These are phyloP conservation scores for Trichoderma endophyticum DNA, from an alignment of 2,329 filamentous ascomycete genomes.

Conservation along the genomic window DNA sequence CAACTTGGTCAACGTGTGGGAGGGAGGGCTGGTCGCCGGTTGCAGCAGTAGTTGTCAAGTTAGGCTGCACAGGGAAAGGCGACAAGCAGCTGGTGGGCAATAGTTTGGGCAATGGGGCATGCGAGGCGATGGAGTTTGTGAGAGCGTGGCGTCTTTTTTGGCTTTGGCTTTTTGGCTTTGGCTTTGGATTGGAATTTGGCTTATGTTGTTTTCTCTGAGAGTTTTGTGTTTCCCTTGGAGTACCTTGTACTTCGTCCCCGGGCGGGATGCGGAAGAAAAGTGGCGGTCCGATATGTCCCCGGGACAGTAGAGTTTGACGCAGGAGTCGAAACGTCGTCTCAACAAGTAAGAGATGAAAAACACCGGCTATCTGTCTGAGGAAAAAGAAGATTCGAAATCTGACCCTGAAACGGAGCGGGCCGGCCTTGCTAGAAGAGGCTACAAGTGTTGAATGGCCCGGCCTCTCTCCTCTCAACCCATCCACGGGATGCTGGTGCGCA, in stretches of 20 bases:
- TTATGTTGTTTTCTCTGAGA: neutral
- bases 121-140: conserved; percentile 9
- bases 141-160: conserved; percentile 4
- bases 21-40: neutral
- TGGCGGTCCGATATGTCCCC: neutral
- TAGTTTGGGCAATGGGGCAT: neutral
- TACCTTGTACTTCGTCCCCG: neutral
- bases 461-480: conserved; percentile 1
- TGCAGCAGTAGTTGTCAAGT: neutral
- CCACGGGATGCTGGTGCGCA: neutral
- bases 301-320: neutral
- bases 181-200: neutral
- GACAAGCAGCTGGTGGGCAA: neutral
- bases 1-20: neutral
- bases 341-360: neutral
- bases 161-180: neutral
- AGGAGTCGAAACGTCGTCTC: conserved; percentile 6
- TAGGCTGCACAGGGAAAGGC: conserved; percentile 4
- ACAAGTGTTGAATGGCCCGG: neutral
- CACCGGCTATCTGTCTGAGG: neutral
- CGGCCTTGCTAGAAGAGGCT: conserved; percentile 7
- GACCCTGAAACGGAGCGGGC: conserved; percentile 10
- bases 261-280: neutral
- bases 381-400: neutral
- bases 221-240: neutral